phyloP scores from a whole-genome alignment of 1,284 basidiomycete genomes.

The Rugosomyces carneus region DNA sequence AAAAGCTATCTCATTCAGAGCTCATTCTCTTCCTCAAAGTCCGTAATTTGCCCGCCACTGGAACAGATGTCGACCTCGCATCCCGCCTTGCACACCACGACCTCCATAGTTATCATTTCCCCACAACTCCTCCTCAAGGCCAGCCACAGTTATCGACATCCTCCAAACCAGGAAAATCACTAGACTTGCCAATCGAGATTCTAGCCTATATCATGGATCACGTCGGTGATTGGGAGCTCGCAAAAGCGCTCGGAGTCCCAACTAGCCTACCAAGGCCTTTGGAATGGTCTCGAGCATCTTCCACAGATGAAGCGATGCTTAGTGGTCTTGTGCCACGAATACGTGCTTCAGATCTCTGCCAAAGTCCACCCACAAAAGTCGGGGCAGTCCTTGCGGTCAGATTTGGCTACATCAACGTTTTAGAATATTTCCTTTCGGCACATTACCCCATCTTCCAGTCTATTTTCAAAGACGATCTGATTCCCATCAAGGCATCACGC shows the following conservation, averaged over 20 bases:
- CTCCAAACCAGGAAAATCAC: slow-evolving; percentile 28
- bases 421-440: slow-evolving; percentile 62
- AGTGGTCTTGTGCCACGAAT: slow-evolving; percentile 54
- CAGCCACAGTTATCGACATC: slow-evolving; percentile 19
- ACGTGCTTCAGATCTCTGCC: slow-evolving; percentile 47
- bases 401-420: slow-evolving; percentile 68
- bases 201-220: slow-evolving; percentile 71
- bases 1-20: slow-evolving; percentile 57
- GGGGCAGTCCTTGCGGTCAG: slow-evolving; percentile 62
- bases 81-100: slow-evolving; percentile 67
- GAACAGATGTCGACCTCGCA: slow-evolving; percentile 56
- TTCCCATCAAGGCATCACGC: slow-evolving; percentile 68
- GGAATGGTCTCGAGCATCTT: slow-evolving; percentile 65
- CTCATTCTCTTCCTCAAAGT: slow-evolving; percentile 68
- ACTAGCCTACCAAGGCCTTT: slow-evolving; percentile 59
- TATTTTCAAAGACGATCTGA: slow-evolving; percentile 56
- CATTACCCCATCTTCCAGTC: slow-evolving; percentile 57
- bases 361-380: slow-evolving; percentile 56
- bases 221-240: slow-evolving; percentile 76
- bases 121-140: slow-evolving; percentile 22
- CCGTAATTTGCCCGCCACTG: slow-evolving; percentile 56
- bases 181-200: slow-evolving; percentile 68
- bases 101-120: slow-evolving; percentile 62
- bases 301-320: slow-evolving; percentile 64
- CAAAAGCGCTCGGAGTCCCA: slow-evolving; percentile 66